Conservation (phyloP, 768 basidiomycete species). For the Arthromyces matolae region DNA sequence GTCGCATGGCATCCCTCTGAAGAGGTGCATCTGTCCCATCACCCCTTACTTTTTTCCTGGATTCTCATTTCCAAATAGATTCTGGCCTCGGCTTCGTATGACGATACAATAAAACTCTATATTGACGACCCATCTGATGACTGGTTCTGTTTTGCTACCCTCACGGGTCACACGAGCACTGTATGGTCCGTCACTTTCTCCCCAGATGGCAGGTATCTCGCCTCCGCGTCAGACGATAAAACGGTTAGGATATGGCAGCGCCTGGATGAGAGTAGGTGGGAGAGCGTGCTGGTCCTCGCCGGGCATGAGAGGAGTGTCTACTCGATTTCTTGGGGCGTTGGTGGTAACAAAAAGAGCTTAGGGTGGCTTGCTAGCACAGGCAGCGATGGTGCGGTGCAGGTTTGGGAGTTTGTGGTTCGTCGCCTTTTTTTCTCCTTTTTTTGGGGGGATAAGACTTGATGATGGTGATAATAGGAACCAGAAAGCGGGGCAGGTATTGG, state of each 20-base stretch:
- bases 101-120: conserved; percentile 93
- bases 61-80: conserved; percentile 73
- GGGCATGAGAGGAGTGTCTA: conserved; percentile 78
- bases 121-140: conserved; percentile 92
- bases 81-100: conserved; percentile 94
- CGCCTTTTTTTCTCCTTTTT: not conserved
- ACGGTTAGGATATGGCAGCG: conserved; percentile 86
- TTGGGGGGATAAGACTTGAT: not conserved
- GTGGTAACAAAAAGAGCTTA: conserved; percentile 43
- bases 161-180: conserved; percentile 79
- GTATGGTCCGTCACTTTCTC: conserved; percentile 90
- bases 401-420: conserved; percentile 74
- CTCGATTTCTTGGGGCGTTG: conserved; percentile 67
- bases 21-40: conserved; percentile 59
- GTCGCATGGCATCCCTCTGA: conserved; percentile 94
- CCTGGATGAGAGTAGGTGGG: conserved; percentile 56
- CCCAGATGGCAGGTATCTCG: conserved; percentile 75
- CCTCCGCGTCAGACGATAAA: conserved; percentile 81
- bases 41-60: conserved; percentile 1
- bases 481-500: no score
- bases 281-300: conserved; percentile 52
- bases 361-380: conserved; percentile 87
- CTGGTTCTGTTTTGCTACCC: conserved; percentile 84
- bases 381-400: conserved; percentile 77
- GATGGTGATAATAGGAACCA: conserved; percentile 22